These are phyloP conservation scores for Alopecurus myosuroides DNA, from an alignment of 176 grass and related monocot genomes.

Conservation along the genomic window DNA sequence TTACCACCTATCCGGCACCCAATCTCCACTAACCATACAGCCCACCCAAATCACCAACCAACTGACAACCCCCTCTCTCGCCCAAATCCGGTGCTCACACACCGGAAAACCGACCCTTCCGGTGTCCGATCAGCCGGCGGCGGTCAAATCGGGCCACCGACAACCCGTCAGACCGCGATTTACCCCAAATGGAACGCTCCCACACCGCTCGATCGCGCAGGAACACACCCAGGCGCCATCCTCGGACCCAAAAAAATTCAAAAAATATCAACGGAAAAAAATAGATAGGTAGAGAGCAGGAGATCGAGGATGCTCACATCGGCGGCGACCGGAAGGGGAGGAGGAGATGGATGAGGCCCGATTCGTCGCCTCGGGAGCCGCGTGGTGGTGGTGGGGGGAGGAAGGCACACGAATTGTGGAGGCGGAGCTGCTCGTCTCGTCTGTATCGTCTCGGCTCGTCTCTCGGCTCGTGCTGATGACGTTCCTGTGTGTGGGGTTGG, in stretches of 20 bases:
- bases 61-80: neutral
- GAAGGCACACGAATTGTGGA: slow-evolving; percentile 16
- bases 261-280: neutral
- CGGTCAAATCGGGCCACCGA: neutral
- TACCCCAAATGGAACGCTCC: neutral
- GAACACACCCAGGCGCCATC: neutral
- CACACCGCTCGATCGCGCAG: slow-evolving; percentile 24
- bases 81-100: slow-evolving; percentile 18
- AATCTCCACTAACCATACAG: slow-evolving; percentile 3
- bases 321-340: neutral
- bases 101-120: neutral
- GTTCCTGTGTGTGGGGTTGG: neutral
- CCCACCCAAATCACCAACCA: neutral
- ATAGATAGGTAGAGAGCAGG: neutral
- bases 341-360: neutral
- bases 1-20: slow-evolving; percentile 17
- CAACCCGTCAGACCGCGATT: neutral
- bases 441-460: neutral
- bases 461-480: slow-evolving; percentile 25
- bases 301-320: slow-evolving; percentile 51
- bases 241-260: neutral
- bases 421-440: slow-evolving; percentile 13
- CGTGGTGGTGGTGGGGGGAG: neutral
- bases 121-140: neutral
- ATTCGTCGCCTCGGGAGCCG: slow-evolving; percentile 49